Evolutionary conservation across 768 basidiomycete genomes (phyloP), one percentile per base, ranked within the genome.

Genomic region (Leccinum fibrillosum): DNA sequence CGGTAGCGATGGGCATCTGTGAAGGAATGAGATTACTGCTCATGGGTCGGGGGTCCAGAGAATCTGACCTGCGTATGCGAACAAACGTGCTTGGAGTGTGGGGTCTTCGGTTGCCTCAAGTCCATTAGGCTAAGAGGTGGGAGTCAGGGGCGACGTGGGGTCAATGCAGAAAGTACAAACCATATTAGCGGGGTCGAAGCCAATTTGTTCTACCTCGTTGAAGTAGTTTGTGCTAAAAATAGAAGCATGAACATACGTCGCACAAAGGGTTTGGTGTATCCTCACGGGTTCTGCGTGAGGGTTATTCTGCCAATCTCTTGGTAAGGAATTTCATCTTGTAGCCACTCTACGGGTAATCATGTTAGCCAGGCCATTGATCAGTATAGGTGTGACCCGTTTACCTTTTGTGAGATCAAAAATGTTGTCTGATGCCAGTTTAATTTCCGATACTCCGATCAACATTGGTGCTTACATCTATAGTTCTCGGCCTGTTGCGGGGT

Each of bases 31-130:
- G 45, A 25, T 9, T 26, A 7, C 25, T 23, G 21, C 39, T 21
- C 4, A 47, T 13, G 45, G 51, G 7, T 10, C 2, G 21, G 11
- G 6, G 21, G 9, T 52, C 47, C 21, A 13, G 28, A 42, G 10
- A 35, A 47, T 54, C 69, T 59, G 62, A 75, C 80, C 80, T 45
- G 77, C 78, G 64, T 86, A 85, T 1, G 82, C 78, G 71, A 84
- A 85, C 54, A 85, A 71, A 32, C 83, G 79, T 15, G 78, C 76
- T 67, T 86, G 84, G 23, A 85, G 76, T 44, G 82, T 81, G 2
- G 83, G 84, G 68, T 86, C 84, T 49, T 80, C 81, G 0, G 76
- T 78, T 6, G 82, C 75, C 68, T 81, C 83, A 62, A 76, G 71
- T 15, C 77, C 76, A 57, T 69, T 59, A 5, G 64, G 64, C 64